Conservation (phyloP, 2,329 filamentous ascomycete genomes). For the Cytospora mali region DNA sequence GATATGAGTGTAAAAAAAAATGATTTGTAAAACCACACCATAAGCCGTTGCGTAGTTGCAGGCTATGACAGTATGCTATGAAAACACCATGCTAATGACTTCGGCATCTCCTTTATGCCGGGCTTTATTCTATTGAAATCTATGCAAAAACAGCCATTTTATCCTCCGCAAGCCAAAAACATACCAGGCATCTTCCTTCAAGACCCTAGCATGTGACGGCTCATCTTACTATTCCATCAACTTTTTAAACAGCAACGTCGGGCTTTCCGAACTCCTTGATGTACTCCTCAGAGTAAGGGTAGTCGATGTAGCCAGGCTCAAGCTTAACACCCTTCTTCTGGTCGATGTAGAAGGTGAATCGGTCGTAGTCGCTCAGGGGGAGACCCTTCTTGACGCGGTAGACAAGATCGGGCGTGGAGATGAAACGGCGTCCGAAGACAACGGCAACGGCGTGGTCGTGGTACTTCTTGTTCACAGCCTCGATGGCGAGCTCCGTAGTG, state of each 20-base stretch:
- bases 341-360: slow-evolving; percentile 36
- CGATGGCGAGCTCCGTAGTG: slow-evolving; percentile 32
- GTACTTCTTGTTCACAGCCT: slow-evolving; percentile 27
- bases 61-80: too few species aligned
- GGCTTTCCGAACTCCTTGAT: slow-evolving; percentile 29
- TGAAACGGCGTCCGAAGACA: slow-evolving; percentile 40
- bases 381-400: slow-evolving; percentile 36
- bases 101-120: too few species aligned
- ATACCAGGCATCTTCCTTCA: too few species aligned
- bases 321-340: slow-evolving; percentile 28
- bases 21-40: too few species aligned
- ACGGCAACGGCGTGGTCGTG: slow-evolving; percentile 29
- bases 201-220: too few species aligned
- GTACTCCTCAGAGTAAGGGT: slow-evolving; percentile 33
- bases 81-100: too few species aligned
- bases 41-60: too few species aligned
- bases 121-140: too few species aligned
- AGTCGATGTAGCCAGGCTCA: slow-evolving; percentile 32
- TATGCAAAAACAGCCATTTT: too few species aligned
- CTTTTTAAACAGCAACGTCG: slow-evolving; percentile 22
- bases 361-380: slow-evolving; percentile 35
- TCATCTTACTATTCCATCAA: neutral
- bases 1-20: too few species aligned
- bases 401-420: slow-evolving; percentile 41
- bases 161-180: too few species aligned